Base-by-base conservation (phyloP, 345 rosid genomes). In the Populus tremula region DNA sequence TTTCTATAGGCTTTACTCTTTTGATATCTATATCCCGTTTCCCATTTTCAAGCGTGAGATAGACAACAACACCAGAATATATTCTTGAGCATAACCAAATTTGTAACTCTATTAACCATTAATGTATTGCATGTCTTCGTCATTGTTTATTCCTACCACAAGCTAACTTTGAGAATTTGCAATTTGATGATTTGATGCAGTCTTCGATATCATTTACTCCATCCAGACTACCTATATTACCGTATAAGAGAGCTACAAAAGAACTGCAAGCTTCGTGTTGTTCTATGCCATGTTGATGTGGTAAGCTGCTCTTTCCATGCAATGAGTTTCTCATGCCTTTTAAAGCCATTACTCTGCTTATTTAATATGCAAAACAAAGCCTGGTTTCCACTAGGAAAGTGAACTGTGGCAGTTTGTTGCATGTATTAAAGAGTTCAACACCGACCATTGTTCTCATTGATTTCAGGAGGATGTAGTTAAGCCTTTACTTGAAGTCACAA, bases 271-370 rank as follows among this genome's bases (percentile, higher is more conserved):
- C 94, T 96, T 77, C 92, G 97, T 31, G 81, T 96, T 69, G 92
- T 93, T 83, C 82, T 92, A 23, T 96, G 99, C 81, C 98, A 92
- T 83, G 90, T 96, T 75, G 97, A 96, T 79, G 97, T 96, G 88
- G 98, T 96, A 79, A 88, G 91, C 70, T 10, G 53, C 64, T 61
- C 38, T 20, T 69, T 83, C 29, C 17, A 31, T 20, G 11, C 78
- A 62, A 53, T 47, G 38, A 68, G 50, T 9, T 71, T 67, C n/a
- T 33, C 31, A 20, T 56, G 31, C 9, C 18, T 13, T 76, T 27
- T 17, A 41, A 1, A 29, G 36, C 67, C 16, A 62, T 56, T 41
- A 5, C 39, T 71, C 53, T 50, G 11, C 8, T 23, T 25, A 47
- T 41, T 21, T 36, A 27, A 31, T 4, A 47, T 63, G 63, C 12